Evolutionary conservation across 495 filamentous ascomycete species (phyloP).

Genomic region (Lophium mytilinum): DNA sequence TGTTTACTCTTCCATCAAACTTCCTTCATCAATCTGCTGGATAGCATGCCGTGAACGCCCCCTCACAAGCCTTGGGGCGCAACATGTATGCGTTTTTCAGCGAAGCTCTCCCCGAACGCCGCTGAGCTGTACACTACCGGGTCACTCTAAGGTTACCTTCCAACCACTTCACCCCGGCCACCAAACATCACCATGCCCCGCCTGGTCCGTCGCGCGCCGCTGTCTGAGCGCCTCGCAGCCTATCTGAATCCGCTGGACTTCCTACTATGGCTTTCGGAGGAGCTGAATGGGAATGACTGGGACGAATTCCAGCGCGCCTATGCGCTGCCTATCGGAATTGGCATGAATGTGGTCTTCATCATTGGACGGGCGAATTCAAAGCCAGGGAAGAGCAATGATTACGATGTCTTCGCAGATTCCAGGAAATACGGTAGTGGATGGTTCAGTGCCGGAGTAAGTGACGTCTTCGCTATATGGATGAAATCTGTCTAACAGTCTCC

Average conservation of each 20-base stretch:
- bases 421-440: constrained; percentile 46
- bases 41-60: too few relatives aligned
- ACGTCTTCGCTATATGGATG: not conserved
- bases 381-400: constrained; percentile 33
- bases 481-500: not conserved
- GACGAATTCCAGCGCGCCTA: constrained; percentile 67
- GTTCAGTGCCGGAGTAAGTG: constrained; percentile 29
- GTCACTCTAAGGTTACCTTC: not conserved
- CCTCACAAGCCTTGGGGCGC: too few relatives aligned
- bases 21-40: too few relatives aligned
- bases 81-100: too few relatives aligned
- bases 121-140: too few relatives aligned
- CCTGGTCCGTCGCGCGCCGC: constrained; percentile 69
- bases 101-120: too few relatives aligned
- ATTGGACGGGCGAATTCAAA: constrained; percentile 67
- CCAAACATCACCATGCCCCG: constrained; percentile 49
- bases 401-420: constrained; percentile 79
- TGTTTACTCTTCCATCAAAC: too few relatives aligned
- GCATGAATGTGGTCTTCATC: constrained; percentile 70
- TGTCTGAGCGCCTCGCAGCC: constrained; percentile 65
- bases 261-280: constrained; percentile 79
- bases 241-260: constrained; percentile 83
- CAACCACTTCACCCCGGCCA: not conserved
- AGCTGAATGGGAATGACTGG: constrained; percentile 82
- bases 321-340: constrained; percentile 64